Conservation (phyloP, 768 basidiomycete species). For the Lactifluus hygrophoroides region DNA sequence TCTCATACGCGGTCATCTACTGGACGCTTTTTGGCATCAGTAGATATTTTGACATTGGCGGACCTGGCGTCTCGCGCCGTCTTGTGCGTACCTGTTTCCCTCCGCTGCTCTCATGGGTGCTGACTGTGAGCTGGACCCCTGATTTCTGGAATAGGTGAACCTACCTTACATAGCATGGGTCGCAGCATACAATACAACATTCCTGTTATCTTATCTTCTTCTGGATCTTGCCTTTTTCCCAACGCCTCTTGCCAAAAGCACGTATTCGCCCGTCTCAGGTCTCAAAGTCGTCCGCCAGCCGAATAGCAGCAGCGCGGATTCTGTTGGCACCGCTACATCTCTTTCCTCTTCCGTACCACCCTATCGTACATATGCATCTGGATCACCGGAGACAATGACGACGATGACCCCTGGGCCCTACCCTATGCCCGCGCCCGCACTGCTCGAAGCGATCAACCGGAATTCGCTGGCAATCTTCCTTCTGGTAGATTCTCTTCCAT, state of each 20-base stretch:
- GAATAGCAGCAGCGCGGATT: not conserved
- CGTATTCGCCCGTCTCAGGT: constrained; percentile 31
- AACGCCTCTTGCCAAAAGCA: constrained; percentile 28
- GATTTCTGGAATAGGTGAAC: constrained; percentile 52
- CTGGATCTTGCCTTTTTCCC: constrained; percentile 68
- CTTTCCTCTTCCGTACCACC: not conserved
- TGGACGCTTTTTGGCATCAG: constrained; percentile 50
- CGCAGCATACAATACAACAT: constrained; percentile 79
- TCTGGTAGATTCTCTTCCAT: constrained; percentile 41
- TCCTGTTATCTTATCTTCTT: constrained; percentile 71
- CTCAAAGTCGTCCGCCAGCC: constrained; percentile 25
- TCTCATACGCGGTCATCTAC: constrained; percentile 70
- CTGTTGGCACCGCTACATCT: not conserved
- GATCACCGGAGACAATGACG: constrained; percentile 18
- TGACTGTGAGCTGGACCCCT: not conserved
- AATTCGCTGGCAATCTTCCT: constrained; percentile 79
- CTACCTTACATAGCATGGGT: constrained; percentile 85
- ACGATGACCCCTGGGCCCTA: constrained; percentile 23
- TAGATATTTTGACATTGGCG: constrained; percentile 27
- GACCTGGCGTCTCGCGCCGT: constrained; percentile 46
- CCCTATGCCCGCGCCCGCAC: constrained; percentile 31
- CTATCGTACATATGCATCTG: not conserved
- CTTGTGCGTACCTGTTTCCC: constrained; percentile 38
- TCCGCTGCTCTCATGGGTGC: not conserved
- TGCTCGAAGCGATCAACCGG: constrained; percentile 76